A percentile compares a stretch with the other conserved stretches of the same genome.
phyloP scores from a whole-genome alignment of 805 yeast species.

The Kuraishia borneana region DNA sequence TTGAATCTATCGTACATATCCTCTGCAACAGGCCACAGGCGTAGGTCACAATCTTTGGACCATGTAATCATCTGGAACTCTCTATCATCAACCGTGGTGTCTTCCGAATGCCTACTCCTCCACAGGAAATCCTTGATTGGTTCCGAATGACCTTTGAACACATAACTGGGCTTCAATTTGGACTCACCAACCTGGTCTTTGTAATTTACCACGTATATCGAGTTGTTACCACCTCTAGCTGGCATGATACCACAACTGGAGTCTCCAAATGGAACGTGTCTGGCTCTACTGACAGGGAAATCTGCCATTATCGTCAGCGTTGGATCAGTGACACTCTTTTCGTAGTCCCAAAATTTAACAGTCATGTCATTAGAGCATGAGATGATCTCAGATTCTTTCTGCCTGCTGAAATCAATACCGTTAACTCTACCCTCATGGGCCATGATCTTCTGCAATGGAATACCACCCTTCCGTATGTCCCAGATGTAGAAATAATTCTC shows the following conservation, averaged over 20 bases:
- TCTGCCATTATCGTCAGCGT: constrained; percentile 52
- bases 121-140: constrained; percentile 84
- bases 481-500: constrained; percentile 72
- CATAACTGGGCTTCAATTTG: constrained; percentile 38
- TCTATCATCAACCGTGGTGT: constrained; percentile 44
- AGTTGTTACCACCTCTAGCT: constrained; percentile 69
- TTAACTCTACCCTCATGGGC: constrained; percentile 87
- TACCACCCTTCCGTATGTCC: constrained; percentile 79
- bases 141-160: constrained; percentile 73
- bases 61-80: constrained; percentile 91
- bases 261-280: constrained; percentile 81
- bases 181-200: constrained; percentile 24
- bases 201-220: constrained; percentile 43
- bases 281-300: constrained; percentile 83
- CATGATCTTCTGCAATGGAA: constrained; percentile 52
- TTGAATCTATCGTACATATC: constrained; percentile 34
- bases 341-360: constrained; percentile 73
- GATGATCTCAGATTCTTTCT: constrained; percentile 47
- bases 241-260: constrained; percentile 85
- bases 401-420: constrained; percentile 74
- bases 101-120: constrained; percentile 50
- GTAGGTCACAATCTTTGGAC: constrained; percentile 80
- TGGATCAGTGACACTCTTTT: constrained; percentile 30
- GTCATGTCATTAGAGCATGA: constrained; percentile 82
- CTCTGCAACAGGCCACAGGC: constrained; percentile 65